Conservation (phyloP, 2,329 filamentous ascomycete species). For the Chlorencoelia australis region DNA sequence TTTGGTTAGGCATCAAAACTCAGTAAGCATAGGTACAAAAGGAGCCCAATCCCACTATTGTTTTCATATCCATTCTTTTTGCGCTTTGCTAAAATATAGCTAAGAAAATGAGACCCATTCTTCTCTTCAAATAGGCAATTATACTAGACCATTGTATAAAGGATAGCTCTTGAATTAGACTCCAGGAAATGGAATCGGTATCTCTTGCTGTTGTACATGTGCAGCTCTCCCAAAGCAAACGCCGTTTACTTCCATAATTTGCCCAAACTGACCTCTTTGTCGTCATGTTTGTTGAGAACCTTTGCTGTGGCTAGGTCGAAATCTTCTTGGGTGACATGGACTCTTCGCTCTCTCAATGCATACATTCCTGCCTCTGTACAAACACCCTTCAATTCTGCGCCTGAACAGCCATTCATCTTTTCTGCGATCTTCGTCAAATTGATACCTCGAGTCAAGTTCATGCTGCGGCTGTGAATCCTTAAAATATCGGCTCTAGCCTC, state of each 20-base stretch:
- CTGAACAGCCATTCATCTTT: slow-evolving; percentile 99
- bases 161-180: no score
- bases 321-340: slow-evolving; percentile 98
- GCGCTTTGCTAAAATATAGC: no score
- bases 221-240: slow-evolving; percentile 1
- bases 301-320: slow-evolving; percentile 98
- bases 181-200: no score
- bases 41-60: no score
- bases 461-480: slow-evolving; percentile 92
- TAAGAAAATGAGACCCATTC: no score
- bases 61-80: no score
- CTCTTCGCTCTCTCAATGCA: slow-evolving; percentile 83
- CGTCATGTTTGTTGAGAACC: slow-evolving; percentile 98
- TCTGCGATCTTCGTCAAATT: slow-evolving; percentile 97
- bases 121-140: no score
- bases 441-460: slow-evolving; percentile 97
- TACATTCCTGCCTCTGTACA: slow-evolving; percentile 99
- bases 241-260: slow-evolving; percentile 68
- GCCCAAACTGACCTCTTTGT: slow-evolving; percentile 86
- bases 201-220: slow-evolving; percentile 24
- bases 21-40: no score
- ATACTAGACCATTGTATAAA: no score
- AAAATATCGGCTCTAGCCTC: slow-evolving; percentile 96
- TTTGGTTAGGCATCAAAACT: no score
- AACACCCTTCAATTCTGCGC: slow-evolving; percentile 95